A percentile compares a stretch with the other conserved stretches of the same genome.
phyloP scores from a whole-genome alignment of 345 rosid species.

The Acer saccharum region DNA sequence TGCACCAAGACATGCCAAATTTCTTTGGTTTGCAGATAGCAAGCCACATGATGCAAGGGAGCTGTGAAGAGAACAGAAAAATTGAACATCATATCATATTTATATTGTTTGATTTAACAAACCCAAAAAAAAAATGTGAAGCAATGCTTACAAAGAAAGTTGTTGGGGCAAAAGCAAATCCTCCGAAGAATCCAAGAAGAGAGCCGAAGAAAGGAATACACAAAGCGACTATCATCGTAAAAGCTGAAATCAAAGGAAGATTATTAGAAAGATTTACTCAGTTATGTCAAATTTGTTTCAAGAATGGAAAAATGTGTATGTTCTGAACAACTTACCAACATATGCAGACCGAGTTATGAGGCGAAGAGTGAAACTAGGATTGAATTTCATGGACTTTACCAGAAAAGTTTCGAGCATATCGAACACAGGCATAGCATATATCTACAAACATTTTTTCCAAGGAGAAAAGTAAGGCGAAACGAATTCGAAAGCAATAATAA shows the following conservation, averaged over 20 bases:
- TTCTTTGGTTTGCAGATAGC: constrained; percentile 62
- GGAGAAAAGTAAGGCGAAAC: too few relatives aligned
- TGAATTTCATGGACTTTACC: constrained; percentile 53
- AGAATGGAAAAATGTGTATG: neutral
- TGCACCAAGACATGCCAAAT: constrained; percentile 59
- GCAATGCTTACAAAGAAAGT: constrained; percentile 59
- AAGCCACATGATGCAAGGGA: constrained; percentile 85
- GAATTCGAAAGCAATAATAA: too few relatives aligned
- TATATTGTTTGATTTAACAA: neutral
- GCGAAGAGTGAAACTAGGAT: constrained; percentile 56
- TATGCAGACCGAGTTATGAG: constrained; percentile 60
- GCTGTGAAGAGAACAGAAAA: constrained; percentile 34
- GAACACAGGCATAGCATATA: constrained; percentile 82
- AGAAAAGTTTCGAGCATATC: constrained; percentile 79
- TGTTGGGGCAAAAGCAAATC: constrained; percentile 85
- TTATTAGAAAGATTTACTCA: neutral
- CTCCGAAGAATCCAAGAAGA: constrained; percentile 84
- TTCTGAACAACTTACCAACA: constrained; percentile 56
- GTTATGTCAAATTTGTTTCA: neutral
- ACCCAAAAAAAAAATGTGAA: neutral
- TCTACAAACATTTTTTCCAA: constrained; percentile 31
- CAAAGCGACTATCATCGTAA: constrained; percentile 68
- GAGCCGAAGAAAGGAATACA: constrained; percentile 81
- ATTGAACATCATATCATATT: neutral
- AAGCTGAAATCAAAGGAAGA: constrained; percentile 38